phyloP scores from a whole-genome alignment of 805 yeast species.

The Ogataea allantospora region DNA sequence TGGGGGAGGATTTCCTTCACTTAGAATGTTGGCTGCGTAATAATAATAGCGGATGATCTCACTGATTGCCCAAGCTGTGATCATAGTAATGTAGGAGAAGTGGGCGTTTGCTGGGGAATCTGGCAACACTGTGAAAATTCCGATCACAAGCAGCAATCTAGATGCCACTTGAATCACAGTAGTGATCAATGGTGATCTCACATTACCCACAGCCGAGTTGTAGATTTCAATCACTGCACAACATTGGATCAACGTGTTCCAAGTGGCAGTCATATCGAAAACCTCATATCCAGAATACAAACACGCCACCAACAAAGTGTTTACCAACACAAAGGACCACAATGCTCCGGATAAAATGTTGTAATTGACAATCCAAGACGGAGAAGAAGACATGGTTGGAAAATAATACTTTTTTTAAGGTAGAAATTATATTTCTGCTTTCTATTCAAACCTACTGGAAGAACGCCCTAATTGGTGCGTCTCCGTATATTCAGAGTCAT shows the following conservation, averaged over 20 bases:
- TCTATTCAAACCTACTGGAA: slow-evolving; percentile 11
- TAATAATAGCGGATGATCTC: slow-evolving; percentile 87
- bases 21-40: slow-evolving; percentile 67
- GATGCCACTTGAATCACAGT: slow-evolving; percentile 87
- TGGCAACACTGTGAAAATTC: slow-evolving; percentile 77
- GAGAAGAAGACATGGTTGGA: slow-evolving; percentile 4
- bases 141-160: slow-evolving; percentile 77
- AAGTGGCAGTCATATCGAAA: slow-evolving; percentile 54
- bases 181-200: slow-evolving; percentile 80
- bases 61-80: slow-evolving; percentile 90
- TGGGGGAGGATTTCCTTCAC: slow-evolving; percentile 52
- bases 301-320: slow-evolving; percentile 23
- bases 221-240: slow-evolving; percentile 77
- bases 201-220: slow-evolving; percentile 77
- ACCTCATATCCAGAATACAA: slow-evolving; percentile 62
- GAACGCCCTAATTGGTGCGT: slow-evolving; percentile 15
- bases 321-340: slow-evolving; percentile 33
- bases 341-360: slow-evolving; percentile 33
- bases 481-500: slow-evolving; percentile 24
- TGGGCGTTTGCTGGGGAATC: slow-evolving; percentile 58
- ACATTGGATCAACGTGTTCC: slow-evolving; percentile 69
- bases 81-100: slow-evolving; percentile 64
- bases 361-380: slow-evolving; percentile 32
- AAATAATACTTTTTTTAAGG: not conserved
- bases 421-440: not conserved